Evolutionary conservation across 257 asterid species (phyloP), one percentile per base, ranked within the genome.

Genomic region (Lithospermum erythrorhizon): DNA sequence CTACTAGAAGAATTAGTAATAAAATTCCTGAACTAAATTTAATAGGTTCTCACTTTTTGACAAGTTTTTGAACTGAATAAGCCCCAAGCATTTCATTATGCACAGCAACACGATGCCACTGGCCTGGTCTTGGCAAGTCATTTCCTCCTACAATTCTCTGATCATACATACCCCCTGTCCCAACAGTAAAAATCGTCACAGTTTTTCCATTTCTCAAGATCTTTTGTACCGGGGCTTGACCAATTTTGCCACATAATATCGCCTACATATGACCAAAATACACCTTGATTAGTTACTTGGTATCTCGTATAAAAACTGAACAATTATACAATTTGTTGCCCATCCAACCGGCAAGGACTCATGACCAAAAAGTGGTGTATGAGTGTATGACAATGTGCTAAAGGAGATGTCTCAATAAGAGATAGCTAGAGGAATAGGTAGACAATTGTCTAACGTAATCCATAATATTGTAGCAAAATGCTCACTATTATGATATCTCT

Each of bases 71-170:
- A 79, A 93, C 96, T 21, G 95, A 87, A 69, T 88, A 93, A 64
- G 81, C 79, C 66, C 94, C 97, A 21, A 93, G 95, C 75, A 57
- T 72, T 21, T 91, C 84, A 72, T 93, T 93, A 70, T 93, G 98
- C 64, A 93, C 94, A 14, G 97, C 97, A 63, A 93, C 63, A 11
- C 97, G 93, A 81, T 93, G 98, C 98, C 97, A 93, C 63, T 93
- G 98, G 71, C 81, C 94, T 58, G 96, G 98, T 70, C 75, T 89
- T 18, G 96, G 86, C 74, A 81, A 72, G 76, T 84, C 80, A 27
- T 49, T 65, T 17, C 72, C 75, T 65, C 81, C 89, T 21, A 70
- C 21, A 41, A 73, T 63, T 73, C 97, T 81, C 81, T 93, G 98
- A 79, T 93, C 98, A 53, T 57, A 86, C 95, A 93, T 77, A 57